A percentile compares a stretch with the other conserved stretches of the same genome.
Evolutionary conservation across 78 protist genomes (phyloP).

Genomic region (Dictyostelium capitatum): DNA sequence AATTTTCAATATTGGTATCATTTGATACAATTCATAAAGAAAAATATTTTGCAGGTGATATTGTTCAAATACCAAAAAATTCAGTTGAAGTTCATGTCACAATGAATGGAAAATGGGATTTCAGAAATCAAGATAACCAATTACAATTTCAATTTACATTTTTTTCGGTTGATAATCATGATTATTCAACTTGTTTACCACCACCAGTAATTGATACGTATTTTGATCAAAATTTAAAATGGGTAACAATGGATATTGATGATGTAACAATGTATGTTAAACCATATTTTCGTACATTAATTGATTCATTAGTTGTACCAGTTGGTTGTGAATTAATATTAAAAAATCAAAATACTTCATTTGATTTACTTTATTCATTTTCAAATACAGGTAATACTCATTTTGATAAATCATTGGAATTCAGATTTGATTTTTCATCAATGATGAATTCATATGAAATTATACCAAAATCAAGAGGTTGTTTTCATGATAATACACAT

Average conservation of each 20-base stretch:
- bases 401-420: background rate
- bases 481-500: background rate
- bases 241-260: conserved; percentile 8
- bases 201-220: background rate
- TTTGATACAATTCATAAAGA: background rate
- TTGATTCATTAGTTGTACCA: background rate
- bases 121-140: background rate
- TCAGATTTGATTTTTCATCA: background rate
- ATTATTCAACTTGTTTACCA: background rate
- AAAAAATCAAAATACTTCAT: background rate
- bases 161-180: background rate
- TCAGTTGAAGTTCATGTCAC: background rate
- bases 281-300: background rate
- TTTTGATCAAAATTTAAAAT: background rate
- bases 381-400: too few species aligned
- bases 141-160: background rate
- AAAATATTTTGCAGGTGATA: background rate
- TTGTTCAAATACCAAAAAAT: background rate
- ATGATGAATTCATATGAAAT: background rate
- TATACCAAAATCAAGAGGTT: conserved; percentile 11
- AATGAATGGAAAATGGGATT: background rate
- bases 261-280: background rate
- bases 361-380: background rate
- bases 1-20: background rate
- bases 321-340: background rate